These are phyloP conservation scores for Nicotiana otophora DNA, from an alignment of 257 asterid species.

Conservation along the genomic window DNA sequence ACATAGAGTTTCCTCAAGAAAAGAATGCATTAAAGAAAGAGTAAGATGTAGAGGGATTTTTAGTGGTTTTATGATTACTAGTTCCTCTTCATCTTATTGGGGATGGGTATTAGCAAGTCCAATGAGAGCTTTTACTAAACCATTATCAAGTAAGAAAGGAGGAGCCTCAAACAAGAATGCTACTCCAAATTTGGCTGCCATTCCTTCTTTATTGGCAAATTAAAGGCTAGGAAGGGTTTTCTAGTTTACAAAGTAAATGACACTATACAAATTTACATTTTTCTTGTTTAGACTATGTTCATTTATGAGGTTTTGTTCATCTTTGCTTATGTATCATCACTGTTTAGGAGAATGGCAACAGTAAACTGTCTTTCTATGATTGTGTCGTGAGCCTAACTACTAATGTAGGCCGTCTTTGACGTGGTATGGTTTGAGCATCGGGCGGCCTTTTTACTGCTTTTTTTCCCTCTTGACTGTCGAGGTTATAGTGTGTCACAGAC, in stretches of 20 bases:
- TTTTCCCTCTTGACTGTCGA: too few relatives aligned
- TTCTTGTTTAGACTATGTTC: background rate
- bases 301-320: background rate
- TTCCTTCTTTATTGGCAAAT: constrained; percentile 73
- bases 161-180: constrained; percentile 48
- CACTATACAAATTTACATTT: background rate
- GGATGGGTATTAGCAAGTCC: constrained; percentile 97
- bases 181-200: constrained; percentile 67
- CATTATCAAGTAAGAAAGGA: constrained; percentile 42
- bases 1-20: constrained; percentile 36
- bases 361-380: too few relatives aligned
- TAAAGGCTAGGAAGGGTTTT: constrained; percentile 35
- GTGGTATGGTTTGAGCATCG: too few relatives aligned
- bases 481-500: too few relatives aligned
- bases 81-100: constrained; percentile 82
- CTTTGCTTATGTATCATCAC: background rate
- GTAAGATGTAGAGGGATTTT: constrained; percentile 88
- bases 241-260: background rate
- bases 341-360: too few relatives aligned
- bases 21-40: constrained; percentile 66
- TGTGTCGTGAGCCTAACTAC: too few relatives aligned
- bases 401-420: too few relatives aligned
- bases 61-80: constrained; percentile 73
- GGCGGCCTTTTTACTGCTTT: too few relatives aligned
- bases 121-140: constrained; percentile 72